These are phyloP conservation scores for Inga leiocalycina DNA, from an alignment of 306 rosid genomes.

Conservation along the genomic window DNA sequence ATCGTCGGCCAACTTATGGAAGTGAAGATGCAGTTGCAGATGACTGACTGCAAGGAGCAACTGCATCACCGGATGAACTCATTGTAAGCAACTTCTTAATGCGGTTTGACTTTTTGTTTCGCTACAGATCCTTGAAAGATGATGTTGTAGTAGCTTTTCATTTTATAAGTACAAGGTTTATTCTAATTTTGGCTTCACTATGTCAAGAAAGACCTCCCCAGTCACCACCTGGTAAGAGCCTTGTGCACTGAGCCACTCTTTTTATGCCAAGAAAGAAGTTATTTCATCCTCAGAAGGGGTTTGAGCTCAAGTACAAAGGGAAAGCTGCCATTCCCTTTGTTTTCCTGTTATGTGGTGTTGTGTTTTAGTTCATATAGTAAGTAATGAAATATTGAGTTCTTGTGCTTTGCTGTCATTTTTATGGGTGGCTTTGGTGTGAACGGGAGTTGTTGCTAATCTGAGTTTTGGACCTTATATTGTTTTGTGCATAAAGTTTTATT, in stretches of 20 bases:
- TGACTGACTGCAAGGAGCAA: conserved; percentile 69
- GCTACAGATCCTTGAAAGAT: not conserved
- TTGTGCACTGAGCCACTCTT: too few species aligned
- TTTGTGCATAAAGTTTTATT: too few species aligned
- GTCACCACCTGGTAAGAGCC: too few species aligned
- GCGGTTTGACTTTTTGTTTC: not conserved
- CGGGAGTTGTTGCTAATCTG: conserved; percentile 26
- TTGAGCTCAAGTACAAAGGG: conserved; percentile 6
- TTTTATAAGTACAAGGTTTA: not conserved
- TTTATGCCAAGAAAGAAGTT: not conserved
- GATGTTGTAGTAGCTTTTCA: not conserved
- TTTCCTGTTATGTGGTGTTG: conserved; percentile 42
- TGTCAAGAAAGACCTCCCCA: not conserved
- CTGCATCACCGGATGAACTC: conserved; percentile 89
- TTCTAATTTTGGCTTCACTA: not conserved
- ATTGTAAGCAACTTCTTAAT: conserved; percentile 65
- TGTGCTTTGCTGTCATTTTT: conserved; percentile 16
- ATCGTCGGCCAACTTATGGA: conserved; percentile 92
- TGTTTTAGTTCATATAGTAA: conserved; percentile 37
- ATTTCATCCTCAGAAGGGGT: not conserved
- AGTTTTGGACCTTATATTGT: not conserved
- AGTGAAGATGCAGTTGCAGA: conserved; percentile 89
- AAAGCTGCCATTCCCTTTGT: conserved; percentile 56
- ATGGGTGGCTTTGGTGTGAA: conserved; percentile 28
- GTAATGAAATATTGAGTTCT: conserved; percentile 40